Percentiles rank a stretch among this genome's conserved stretches.
phyloP scores from a whole-genome alignment of 352 stramenopile species.

The Phytophthora tubulina region DNA sequence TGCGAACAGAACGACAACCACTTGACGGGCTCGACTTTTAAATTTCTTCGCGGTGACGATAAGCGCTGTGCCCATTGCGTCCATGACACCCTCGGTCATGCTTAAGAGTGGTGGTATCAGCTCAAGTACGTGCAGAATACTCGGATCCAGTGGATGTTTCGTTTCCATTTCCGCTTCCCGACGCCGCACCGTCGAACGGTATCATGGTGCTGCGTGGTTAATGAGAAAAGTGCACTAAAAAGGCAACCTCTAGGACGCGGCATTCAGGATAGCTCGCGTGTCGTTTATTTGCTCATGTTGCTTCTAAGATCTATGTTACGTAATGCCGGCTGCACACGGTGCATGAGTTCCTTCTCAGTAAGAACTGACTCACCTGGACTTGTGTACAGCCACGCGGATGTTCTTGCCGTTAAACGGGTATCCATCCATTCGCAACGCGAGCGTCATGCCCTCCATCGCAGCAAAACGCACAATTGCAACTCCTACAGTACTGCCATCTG shows the following conservation, averaged over 20 bases:
- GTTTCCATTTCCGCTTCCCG: no score
- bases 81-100: no score
- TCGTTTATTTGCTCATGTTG: slow-evolving; percentile 5
- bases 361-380: slow-evolving; percentile 33
- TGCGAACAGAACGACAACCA: no score
- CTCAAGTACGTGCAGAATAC: no score
- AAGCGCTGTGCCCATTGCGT: no score
- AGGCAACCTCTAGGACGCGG: no score
- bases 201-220: not conserved
- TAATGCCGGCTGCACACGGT: slow-evolving; percentile 16
- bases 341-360: not conserved
- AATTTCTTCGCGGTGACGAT: no score
- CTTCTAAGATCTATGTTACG: slow-evolving; percentile 49
- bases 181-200: no score
- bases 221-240: not conserved
- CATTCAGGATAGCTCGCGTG: no score
- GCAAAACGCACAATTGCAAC: slow-evolving; percentile 73
- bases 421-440: slow-evolving; percentile 70
- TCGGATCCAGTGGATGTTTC: no score
- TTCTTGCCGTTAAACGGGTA: slow-evolving; percentile 77
- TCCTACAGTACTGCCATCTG: slow-evolving; percentile 74
- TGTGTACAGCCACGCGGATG: slow-evolving; percentile 63
- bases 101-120: no score
- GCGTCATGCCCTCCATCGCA: slow-evolving; percentile 55
- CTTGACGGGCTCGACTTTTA: no score